Base-by-base conservation (phyloP, 352 stramenopile species). In the Pythium graminicola region DNA sequence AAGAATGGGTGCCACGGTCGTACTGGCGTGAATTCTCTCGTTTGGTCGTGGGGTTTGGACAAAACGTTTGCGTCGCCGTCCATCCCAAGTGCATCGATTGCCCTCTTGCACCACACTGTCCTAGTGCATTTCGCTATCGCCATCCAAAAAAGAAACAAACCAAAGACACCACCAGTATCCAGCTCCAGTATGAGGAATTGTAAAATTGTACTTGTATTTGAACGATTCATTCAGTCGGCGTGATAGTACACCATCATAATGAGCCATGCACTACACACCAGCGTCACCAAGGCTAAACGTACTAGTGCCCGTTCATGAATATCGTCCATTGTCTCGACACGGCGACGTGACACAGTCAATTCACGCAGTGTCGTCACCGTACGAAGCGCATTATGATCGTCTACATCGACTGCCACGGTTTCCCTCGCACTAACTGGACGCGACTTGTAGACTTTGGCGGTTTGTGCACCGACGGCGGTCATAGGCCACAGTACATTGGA, bases 11-110 rank as follows among this genome's bases (percentile, higher is more conserved):
- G 39, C 80, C 80, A 10, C 63, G 60, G 1, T 50, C 70, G 36
- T 65, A 81, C 44, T 91, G 80, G 80, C 51, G 64, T 4, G 62
- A 64, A 6, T 64, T 91, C 31, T 91, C 80, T 11, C 72, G 72
- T 31, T 58, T 72, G 1, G 72, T 89, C 35, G 77, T 91, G 29
- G 81, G 81, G n/a, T 89, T 91, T 54, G 77, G 81, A 11, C 81
- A 91, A 48, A 72, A 46, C 26, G 53, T 85, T 7, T 91, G 81
- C 54, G 68, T 67, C 0, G 73, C 81, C 1, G 66, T 71, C 20
- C 57, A 69, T 17, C 81, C 81, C 3, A 75, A 74, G 4, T 91
- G 81, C 17, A 69, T 54, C 2, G 56, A 65, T 4, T 91, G 81
- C 57, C 72, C 76, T 4, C 47, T 91, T 26, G 65, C 67, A 40